Evolutionary conservation across 805 yeast species (phyloP).

Genomic region (Hyphopichia homilentoma): DNA sequence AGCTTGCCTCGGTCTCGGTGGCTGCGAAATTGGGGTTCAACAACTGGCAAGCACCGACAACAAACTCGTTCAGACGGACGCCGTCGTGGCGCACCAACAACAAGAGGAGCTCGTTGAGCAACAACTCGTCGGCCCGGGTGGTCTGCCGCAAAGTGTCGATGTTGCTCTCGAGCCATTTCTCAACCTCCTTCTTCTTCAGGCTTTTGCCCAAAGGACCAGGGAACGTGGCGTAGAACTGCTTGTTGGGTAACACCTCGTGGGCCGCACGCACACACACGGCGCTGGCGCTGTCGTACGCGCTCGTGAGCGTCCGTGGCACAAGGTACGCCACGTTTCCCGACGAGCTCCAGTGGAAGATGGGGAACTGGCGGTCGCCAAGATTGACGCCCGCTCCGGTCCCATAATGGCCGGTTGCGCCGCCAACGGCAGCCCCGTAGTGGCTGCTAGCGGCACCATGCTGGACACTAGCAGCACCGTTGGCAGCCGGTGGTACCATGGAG

Average conservation of each 20-base stretch:
- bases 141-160: conserved; percentile 10
- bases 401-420: conserved; percentile 33
- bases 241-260: conserved; percentile 16
- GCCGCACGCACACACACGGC: conserved; percentile 32
- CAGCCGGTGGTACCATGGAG: conserved; percentile 2
- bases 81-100: conserved; percentile 29
- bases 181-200: conserved; percentile 63
- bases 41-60: conserved; percentile 28
- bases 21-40: conserved; percentile 48
- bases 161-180: conserved; percentile 49
- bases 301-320: conserved; percentile 23
- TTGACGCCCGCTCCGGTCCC: too few relatives aligned
- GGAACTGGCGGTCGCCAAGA: conserved; percentile 61
- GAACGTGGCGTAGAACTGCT: conserved; percentile 33
- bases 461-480: conserved; percentile 9
- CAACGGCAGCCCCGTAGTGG: conserved; percentile 49
- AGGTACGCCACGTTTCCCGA: conserved; percentile 25
- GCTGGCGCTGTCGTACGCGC: conserved; percentile 28
- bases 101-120: conserved; percentile 29
- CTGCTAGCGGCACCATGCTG: conserved; percentile 19
- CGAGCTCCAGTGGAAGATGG: conserved; percentile 63
- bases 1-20: too few relatives aligned
- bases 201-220: conserved; percentile 65
- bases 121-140: conserved; percentile 17
- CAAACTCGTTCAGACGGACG: too few relatives aligned